Base-by-base conservation (phyloP, 208 protist genomes). In the Acanthamoeba sp. region DNA sequence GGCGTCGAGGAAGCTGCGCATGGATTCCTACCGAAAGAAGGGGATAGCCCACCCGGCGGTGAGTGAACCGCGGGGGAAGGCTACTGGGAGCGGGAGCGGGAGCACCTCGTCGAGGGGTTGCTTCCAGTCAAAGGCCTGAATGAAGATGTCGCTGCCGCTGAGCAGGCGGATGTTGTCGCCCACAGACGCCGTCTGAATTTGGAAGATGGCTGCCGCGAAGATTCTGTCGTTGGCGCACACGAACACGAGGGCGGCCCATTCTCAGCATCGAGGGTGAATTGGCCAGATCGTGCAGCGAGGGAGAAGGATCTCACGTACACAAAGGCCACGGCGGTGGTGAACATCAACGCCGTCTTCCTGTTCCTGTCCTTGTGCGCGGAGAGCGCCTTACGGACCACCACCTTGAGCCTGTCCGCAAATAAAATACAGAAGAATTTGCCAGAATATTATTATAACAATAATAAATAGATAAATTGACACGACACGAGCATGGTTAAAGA, bases 301-400 rank as follows among this genome's bases (percentile, higher is more conserved):
- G n/a, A n/a, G n/a, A n/a, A n/a, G n/a, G n/a, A n/a, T n/a, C n/a
- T 10, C 10, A 76, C 69, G 50, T 71, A 97, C 42, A 99, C 96
- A 80, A 97, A 98, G n/a, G 97, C 97, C 1, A 99, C 93, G 52
- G 95, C 97, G 4, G 99, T 96, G 7, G 99, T 97, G 82, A 99
- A 98, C 98, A 99, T 99, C 66, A 99, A 96, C 36, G 98, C 98
- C 32, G 98, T 99, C 95, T 99, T 99, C 64, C 96, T 93, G 93
- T 99, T 99, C 50, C 98, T 93, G 48, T 95, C 87, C 18, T 96
- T 96, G 89, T 99, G 98, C 62, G 97, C 97, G 6, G 96, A 82
- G 24, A 99, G 88, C 91, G 99, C 99, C 94, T 99, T 99, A 52
- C 82, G 66, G 9, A 99, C 97, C 66, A 99, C 96, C 27, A 93